Evolutionary conservation across 2,329 filamentous ascomycete genomes (phyloP).

Genomic region (Xylaria arbuscula): DNA sequence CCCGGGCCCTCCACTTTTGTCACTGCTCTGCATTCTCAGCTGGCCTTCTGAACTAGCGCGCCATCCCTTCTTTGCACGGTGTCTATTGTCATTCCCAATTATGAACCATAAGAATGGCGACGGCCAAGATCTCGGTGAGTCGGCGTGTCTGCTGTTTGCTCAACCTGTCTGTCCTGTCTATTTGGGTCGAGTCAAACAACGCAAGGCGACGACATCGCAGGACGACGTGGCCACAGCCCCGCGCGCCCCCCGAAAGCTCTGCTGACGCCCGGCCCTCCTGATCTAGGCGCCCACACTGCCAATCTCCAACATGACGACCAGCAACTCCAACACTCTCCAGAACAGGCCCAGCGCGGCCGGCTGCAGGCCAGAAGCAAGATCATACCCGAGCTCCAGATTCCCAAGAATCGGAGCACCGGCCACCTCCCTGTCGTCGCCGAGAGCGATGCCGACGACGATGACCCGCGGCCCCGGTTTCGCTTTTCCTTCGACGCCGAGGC

Average conservation of each 20-base stretch:
- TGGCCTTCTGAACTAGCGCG: neutral
- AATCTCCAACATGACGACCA: slow-evolving; percentile 53
- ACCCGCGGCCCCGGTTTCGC: slow-evolving; percentile 67
- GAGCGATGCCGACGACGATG: slow-evolving; percentile 51
- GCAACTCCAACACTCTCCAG: slow-evolving; percentile 29
- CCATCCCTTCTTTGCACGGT: slow-evolving; percentile 12
- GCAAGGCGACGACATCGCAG: neutral
- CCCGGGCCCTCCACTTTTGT: neutral
- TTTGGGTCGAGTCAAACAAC: neutral
- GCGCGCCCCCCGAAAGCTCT: slow-evolving; percentile 24
- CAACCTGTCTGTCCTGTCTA: slow-evolving; percentile 30
- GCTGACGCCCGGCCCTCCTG: slow-evolving; percentile 44
- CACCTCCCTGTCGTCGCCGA: slow-evolving; percentile 65
- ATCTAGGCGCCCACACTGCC: slow-evolving; percentile 56
- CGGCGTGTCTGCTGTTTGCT: slow-evolving; percentile 23
- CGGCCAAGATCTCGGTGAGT: slow-evolving; percentile 58
- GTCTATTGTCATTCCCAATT: slow-evolving; percentile 49
- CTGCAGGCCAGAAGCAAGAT: slow-evolving; percentile 57
- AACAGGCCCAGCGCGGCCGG: slow-evolving; percentile 45
- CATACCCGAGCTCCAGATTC: slow-evolving; percentile 62
- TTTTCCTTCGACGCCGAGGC: slow-evolving; percentile 81
- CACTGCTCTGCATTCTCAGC: slow-evolving; percentile 6
- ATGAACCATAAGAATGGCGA: slow-evolving; percentile 59
- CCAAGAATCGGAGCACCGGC: slow-evolving; percentile 74
- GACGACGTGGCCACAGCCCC: slow-evolving; percentile 9